These are phyloP conservation scores for Vararia minispora DNA, from an alignment of 768 basidiomycete genomes.

Conservation along the genomic window DNA sequence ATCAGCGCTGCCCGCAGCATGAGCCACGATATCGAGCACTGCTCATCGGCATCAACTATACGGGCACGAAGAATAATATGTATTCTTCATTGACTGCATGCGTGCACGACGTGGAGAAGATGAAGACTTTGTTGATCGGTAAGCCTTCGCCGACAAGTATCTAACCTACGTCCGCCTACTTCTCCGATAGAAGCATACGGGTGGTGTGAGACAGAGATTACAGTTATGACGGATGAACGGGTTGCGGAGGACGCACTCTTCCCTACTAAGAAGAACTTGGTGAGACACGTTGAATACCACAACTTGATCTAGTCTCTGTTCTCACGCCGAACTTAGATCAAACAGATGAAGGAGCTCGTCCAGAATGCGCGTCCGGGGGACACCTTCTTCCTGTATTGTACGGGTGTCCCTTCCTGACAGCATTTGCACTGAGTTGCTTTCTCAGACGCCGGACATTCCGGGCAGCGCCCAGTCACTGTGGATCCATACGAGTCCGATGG, in stretches of 20 bases:
- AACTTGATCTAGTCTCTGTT: background rate
- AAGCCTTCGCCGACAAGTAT: background rate
- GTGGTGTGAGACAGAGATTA: slow-evolving; percentile 4
- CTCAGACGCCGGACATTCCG: slow-evolving; percentile 7
- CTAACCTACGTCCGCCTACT: background rate
- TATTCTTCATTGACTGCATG: slow-evolving; percentile 2
- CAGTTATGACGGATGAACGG: slow-evolving; percentile 11
- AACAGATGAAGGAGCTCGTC: slow-evolving; percentile 9
- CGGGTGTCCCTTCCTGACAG: background rate
- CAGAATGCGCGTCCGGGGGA: slow-evolving; percentile 7
- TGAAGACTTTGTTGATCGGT: slow-evolving; percentile 5
- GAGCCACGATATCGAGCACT: too few relatives aligned
- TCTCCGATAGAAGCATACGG: background rate
- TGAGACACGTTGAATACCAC: background rate
- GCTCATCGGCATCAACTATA: too few relatives aligned
- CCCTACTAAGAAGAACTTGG: slow-evolving; percentile 11
- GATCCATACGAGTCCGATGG: slow-evolving; percentile 1
- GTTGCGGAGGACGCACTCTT: background rate
- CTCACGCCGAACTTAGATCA: slow-evolving; percentile 3
- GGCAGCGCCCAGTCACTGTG: background rate
- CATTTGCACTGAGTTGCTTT: background rate
- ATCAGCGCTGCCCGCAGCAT: too few relatives aligned
- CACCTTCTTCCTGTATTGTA: slow-evolving; percentile 14
- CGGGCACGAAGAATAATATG: too few relatives aligned
- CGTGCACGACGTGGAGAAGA: slow-evolving; percentile 3